These are phyloP conservation scores for Diaporthe eres DNA, from an alignment of 2,329 filamentous ascomycete species.

Conservation along the genomic window DNA sequence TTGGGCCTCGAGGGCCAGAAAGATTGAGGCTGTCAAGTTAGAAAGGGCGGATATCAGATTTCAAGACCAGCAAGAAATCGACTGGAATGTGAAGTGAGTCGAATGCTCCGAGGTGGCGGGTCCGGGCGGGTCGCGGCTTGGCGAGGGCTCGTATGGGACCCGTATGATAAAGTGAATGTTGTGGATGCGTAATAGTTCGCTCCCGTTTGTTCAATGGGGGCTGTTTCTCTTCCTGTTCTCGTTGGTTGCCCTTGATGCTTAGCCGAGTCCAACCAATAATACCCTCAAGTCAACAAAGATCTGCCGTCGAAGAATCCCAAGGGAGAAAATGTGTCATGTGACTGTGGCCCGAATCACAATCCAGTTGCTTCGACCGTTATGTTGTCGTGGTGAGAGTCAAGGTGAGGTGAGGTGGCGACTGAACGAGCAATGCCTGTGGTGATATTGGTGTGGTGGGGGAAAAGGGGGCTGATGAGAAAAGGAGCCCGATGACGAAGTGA, in stretches of 20 bases:
- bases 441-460: slow-evolving; percentile 1
- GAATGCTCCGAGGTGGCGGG: slow-evolving; percentile 21
- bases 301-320: background rate
- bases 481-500: slow-evolving; percentile 5
- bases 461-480: slow-evolving; percentile 34
- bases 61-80: slow-evolving; percentile 41
- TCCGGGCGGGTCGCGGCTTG: slow-evolving; percentile 17
- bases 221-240: slow-evolving; percentile 18
- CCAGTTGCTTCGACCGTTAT: slow-evolving; percentile 26
- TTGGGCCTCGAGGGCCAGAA: slow-evolving; percentile 23
- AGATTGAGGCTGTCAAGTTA: slow-evolving; percentile 21
- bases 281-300: slow-evolving; percentile 2
- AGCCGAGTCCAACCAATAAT: background rate
- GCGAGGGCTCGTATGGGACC: slow-evolving; percentile 4
- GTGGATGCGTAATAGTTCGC: slow-evolving; percentile 5
- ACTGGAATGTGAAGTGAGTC: slow-evolving; percentile 35
- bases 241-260: slow-evolving; percentile 20
- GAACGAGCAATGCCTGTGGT: background rate
- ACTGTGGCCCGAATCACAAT: slow-evolving; percentile 29
- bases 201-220: slow-evolving; percentile 1
- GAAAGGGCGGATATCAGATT: slow-evolving; percentile 36
- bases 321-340: background rate
- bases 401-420: background rate
- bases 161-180: slow-evolving; percentile 32
- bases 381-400: background rate